Evolutionary conservation across 352 stramenopile species (phyloP).

Genomic region (Halophytophthora polymorphica): DNA sequence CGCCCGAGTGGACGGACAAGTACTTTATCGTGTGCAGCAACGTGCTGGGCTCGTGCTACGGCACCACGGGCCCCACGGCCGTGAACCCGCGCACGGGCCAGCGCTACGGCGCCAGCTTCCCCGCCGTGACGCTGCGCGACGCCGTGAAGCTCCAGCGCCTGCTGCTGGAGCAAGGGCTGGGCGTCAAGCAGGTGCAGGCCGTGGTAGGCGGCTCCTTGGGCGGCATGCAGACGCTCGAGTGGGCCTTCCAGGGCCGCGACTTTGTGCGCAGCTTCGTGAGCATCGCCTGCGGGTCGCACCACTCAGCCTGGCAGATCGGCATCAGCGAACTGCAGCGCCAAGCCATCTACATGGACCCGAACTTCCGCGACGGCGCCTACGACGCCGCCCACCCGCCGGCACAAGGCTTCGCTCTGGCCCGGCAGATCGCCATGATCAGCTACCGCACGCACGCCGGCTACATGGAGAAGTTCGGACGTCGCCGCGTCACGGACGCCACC

Average conservation of each 20-base stretch:
- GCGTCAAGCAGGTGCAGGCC: constrained; percentile 76
- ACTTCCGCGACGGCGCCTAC: constrained; percentile 87
- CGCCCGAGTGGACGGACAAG: constrained; percentile 93
- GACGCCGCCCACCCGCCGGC: constrained; percentile 57
- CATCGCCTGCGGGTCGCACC: constrained; percentile 92
- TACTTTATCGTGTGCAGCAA: constrained; percentile 97
- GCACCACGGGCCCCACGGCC: constrained; percentile 84
- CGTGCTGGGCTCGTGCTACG: constrained; percentile 95
- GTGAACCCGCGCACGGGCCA: constrained; percentile 67
- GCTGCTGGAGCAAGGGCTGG: constrained; percentile 87
- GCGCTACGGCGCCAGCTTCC: constrained; percentile 89
- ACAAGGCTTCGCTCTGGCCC: constrained; percentile 87
- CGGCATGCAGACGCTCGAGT: constrained; percentile 97
- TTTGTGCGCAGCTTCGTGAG: constrained; percentile 90
- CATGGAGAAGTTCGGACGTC: constrained; percentile 90
- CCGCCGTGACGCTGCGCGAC: constrained; percentile 91
- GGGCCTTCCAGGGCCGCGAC: constrained; percentile 82
- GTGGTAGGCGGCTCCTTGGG: constrained; percentile 96
- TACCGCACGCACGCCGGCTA: constrained; percentile 94
- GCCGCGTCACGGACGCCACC: constrained; percentile 25
- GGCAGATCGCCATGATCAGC: constrained; percentile 96
- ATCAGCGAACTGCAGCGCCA: constrained; percentile 95
- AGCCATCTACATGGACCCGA: constrained; percentile 94
- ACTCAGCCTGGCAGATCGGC: constrained; percentile 96
- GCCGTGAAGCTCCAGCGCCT: constrained; percentile 89